Conservation (phyloP, 176 grass and related monocot genomes). For the Melocanna baccifera region DNA sequence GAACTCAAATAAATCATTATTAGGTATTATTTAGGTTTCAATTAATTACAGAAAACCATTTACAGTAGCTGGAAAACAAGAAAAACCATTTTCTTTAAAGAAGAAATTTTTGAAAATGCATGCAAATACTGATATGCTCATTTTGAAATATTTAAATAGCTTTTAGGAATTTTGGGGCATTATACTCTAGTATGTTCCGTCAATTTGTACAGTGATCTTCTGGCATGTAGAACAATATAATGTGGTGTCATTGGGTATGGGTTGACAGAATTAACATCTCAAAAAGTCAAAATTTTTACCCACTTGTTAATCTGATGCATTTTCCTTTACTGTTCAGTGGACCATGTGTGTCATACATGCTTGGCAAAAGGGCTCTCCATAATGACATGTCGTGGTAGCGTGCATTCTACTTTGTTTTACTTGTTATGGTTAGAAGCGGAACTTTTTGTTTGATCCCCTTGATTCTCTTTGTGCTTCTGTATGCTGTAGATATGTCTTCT, state of each 20-base stretch:
- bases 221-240: background rate
- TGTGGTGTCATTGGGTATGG: background rate
- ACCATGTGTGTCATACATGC: conserved; percentile 96
- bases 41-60: too few species aligned
- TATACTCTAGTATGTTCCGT: too few species aligned
- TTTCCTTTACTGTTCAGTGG: conserved; percentile 53
- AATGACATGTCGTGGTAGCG: conserved; percentile 97
- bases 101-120: too few species aligned
- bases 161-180: too few species aligned
- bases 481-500: conserved; percentile 68
- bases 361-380: conserved; percentile 95
- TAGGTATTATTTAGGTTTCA: too few species aligned
- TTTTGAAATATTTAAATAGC: too few species aligned
- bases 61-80: too few species aligned
- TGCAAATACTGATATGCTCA: too few species aligned
- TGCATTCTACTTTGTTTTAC: background rate
- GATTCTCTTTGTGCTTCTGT: background rate
- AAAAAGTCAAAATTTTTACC: background rate
- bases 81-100: too few species aligned
- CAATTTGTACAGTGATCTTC: background rate
- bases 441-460: background rate
- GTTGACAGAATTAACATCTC: background rate
- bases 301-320: conserved; percentile 16
- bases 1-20: too few species aligned
- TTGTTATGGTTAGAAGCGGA: background rate